Evolutionary conservation across 495 filamentous ascomycete genomes (phyloP).

Genomic region (Rusavskia elegans): DNA sequence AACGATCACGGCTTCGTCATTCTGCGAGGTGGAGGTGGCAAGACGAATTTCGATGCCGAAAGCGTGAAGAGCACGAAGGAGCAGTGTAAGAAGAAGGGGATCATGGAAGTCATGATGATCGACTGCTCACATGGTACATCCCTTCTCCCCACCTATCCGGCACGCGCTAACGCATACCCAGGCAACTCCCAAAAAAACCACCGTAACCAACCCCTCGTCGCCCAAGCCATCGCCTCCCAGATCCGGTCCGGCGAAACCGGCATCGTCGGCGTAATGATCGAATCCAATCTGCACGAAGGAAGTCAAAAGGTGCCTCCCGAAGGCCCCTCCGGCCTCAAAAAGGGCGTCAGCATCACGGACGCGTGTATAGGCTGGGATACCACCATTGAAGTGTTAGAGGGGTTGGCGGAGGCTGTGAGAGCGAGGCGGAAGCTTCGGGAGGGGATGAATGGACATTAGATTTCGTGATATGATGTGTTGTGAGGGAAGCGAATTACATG

Average conservation of each 20-base stretch:
- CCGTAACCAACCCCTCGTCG: constrained; percentile 94
- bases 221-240: constrained; percentile 65
- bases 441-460: constrained; percentile 5
- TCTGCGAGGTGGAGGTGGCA: constrained; percentile 79
- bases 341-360: constrained; percentile 95
- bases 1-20: constrained; percentile 99
- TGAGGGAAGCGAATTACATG: too few relatives aligned
- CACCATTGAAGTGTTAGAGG: constrained; percentile 66
- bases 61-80: constrained; percentile 66
- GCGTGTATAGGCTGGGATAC: constrained; percentile 93
- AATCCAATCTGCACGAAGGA: constrained; percentile 91
- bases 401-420: constrained; percentile 68
- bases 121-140: constrained; percentile 72
- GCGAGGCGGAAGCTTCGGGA: constrained; percentile 35
- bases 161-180: background rate
- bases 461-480: too few relatives aligned
- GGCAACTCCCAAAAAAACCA: constrained; percentile 94
- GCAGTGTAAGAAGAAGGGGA: constrained; percentile 47
- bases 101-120: constrained; percentile 75
- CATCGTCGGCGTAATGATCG: constrained; percentile 98
- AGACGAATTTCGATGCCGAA: constrained; percentile 81
- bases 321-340: constrained; percentile 77
- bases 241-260: constrained; percentile 65
- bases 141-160: background rate
- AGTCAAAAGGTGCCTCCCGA: constrained; percentile 85